phyloP scores from a whole-genome alignment of 441 rosid species.

The Pelargonium cotyledonis region DNA sequence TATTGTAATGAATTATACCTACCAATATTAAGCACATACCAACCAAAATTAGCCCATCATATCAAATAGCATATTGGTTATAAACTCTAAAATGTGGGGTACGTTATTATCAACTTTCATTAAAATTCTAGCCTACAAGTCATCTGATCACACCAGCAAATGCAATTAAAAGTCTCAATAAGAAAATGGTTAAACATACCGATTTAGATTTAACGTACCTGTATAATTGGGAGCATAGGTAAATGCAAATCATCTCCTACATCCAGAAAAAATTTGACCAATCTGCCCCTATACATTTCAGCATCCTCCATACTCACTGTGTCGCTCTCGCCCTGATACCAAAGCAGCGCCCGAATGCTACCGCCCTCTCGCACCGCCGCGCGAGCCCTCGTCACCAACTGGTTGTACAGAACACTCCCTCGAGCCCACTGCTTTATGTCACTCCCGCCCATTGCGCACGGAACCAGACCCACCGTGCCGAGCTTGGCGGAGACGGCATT shows the following conservation, averaged over 20 bases:
- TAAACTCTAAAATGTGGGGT: no score
- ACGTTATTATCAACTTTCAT: no score
- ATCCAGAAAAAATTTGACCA: constrained; percentile 45
- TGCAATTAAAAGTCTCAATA: no score
- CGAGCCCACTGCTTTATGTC: constrained; percentile 58
- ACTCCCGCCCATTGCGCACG: constrained; percentile 83
- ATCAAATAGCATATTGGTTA: no score
- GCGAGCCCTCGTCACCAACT: constrained; percentile 40
- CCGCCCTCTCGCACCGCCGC: constrained; percentile 41
- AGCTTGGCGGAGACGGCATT: constrained; percentile 42
- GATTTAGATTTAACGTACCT: no score
- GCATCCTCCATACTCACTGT: constrained; percentile 43
- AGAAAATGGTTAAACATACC: no score
- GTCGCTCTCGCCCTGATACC: constrained; percentile 91
- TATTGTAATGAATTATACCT: no score
- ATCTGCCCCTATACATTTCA: constrained; percentile 38
- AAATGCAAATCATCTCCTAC: constrained; percentile 25
- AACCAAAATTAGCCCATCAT: no score
- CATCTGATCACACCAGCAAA: no score
- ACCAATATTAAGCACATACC: no score
- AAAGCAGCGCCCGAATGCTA: constrained; percentile 46
- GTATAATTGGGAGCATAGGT: constrained; percentile 9
- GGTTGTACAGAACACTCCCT: constrained; percentile 51
- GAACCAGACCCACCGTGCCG: constrained; percentile 62
- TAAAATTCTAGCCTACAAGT: no score